Conservation (phyloP, 2,329 filamentous ascomycete genomes). For the Scedosporium minutisporum region DNA sequence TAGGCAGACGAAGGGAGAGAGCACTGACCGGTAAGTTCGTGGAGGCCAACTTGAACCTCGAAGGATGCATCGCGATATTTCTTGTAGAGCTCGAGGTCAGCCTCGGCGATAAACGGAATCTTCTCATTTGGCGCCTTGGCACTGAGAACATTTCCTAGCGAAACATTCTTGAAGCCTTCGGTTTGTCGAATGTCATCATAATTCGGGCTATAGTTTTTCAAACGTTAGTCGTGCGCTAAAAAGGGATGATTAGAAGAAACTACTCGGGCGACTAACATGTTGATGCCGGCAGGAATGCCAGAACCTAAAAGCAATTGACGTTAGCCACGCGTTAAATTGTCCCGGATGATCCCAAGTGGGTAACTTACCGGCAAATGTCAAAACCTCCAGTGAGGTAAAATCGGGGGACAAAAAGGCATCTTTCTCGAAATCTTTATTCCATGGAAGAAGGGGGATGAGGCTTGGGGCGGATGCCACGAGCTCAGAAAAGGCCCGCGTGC, state of each 20-base stretch:
- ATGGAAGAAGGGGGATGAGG: constrained; percentile 84
- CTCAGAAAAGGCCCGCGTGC: constrained; percentile 77
- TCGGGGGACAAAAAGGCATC: constrained; percentile 92
- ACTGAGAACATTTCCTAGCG: constrained; percentile 82
- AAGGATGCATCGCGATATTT: constrained; percentile 81
- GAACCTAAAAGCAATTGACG: constrained; percentile 27
- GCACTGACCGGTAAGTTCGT: constrained; percentile 58
- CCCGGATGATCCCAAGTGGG: constrained; percentile 20
- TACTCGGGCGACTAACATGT: constrained; percentile 32
- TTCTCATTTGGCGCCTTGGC: constrained; percentile 89
- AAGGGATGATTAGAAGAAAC: neutral
- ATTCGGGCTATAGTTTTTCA: constrained; percentile 36
- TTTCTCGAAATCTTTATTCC: constrained; percentile 85
- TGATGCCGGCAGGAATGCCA: constrained; percentile 60
- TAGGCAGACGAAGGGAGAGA: no score
- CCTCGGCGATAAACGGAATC: constrained; percentile 76
- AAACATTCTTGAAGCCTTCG: constrained; percentile 87
- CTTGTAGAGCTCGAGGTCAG: constrained; percentile 68
- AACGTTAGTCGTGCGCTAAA: constrained; percentile 8
- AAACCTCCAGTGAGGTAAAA: constrained; percentile 87
- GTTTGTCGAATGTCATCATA: constrained; percentile 72
- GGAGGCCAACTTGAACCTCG: constrained; percentile 90
- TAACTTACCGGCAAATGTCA: constrained; percentile 53
- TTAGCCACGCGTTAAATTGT: neutral
- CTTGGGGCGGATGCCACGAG: constrained; percentile 71